phyloP scores from a whole-genome alignment of 768 basidiomycete genomes.

The Tricholoma saponaceum region DNA sequence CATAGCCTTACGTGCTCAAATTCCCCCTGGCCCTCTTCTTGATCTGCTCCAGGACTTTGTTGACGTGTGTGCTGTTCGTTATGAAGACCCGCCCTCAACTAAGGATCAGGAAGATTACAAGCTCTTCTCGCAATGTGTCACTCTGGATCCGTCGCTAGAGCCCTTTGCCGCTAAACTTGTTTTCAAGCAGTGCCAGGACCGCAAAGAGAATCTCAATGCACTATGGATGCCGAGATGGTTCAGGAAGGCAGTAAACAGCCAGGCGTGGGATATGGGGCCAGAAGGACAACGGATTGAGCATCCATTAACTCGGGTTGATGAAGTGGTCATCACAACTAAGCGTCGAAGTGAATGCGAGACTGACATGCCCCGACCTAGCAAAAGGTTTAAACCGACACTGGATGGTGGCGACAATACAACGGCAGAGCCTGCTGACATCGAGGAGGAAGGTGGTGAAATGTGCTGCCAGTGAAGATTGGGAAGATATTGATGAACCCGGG shows the following conservation, averaged over 20 bases:
- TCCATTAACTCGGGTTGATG: too few species aligned
- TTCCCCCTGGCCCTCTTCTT: not conserved
- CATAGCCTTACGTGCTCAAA: not conserved
- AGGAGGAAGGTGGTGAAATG: too few species aligned
- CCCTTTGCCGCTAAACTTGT: not conserved
- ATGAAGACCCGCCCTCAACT: not conserved
- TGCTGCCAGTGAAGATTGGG: too few species aligned
- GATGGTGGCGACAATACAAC: not conserved
- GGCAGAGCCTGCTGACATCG: too few species aligned
- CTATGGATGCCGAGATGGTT: not conserved
- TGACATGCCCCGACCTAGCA: not conserved
- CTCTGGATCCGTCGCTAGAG: not conserved
- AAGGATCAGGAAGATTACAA: not conserved
- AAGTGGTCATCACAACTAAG: not conserved
- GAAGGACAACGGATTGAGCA: not conserved
- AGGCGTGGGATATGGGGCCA: not conserved
- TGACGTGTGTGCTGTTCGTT: not conserved
- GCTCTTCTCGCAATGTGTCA: not conserved
- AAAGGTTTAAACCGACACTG: not conserved
- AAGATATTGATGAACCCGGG: not conserved
- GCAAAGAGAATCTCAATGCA: not conserved
- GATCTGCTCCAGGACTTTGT: not conserved
- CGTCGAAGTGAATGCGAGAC: not conserved
- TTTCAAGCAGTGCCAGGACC: not conserved
- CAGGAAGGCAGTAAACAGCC: not conserved